Evolutionary conservation across 306 rosid genomes (phyloP).

Genomic region (Potentilla sterilis): DNA sequence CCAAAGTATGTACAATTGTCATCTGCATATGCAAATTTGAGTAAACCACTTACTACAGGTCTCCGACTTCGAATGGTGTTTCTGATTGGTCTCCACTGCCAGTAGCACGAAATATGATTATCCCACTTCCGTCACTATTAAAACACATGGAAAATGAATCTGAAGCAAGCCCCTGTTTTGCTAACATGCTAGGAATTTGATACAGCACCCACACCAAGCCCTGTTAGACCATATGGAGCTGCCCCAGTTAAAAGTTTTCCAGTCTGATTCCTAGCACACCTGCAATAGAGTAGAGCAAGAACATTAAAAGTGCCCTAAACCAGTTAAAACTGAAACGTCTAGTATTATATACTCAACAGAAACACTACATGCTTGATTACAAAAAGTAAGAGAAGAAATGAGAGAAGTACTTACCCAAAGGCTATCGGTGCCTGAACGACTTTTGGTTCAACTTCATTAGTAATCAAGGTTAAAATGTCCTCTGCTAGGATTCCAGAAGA

Average conservation of each 20-base stretch:
- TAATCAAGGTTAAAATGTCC: slow-evolving; percentile 67
- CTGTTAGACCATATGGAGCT: slow-evolving; percentile 85
- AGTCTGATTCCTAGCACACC: slow-evolving; percentile 79
- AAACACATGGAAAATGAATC: slow-evolving; percentile 95
- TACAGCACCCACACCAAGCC: slow-evolving; percentile 65
- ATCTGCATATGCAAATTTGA: background rate
- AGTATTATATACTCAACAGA: too few relatives aligned
- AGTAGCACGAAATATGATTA: slow-evolving; percentile 77
- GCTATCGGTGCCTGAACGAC: slow-evolving; percentile 43
- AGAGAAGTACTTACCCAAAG: slow-evolving; percentile 60
- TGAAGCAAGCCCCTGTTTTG: slow-evolving; percentile 50
- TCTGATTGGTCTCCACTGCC: slow-evolving; percentile 56
- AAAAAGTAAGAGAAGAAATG: slow-evolving; percentile 1
- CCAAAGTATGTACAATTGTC: background rate
- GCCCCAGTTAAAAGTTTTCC: slow-evolving; percentile 65
- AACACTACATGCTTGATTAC: background rate
- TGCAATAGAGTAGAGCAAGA: slow-evolving; percentile 34
- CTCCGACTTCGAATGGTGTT: slow-evolving; percentile 58
- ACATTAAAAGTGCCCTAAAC: slow-evolving; percentile 13
- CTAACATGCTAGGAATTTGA: slow-evolving; percentile 87
- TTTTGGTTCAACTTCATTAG: slow-evolving; percentile 45
- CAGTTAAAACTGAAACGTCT: background rate
- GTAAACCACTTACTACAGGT: slow-evolving; percentile 46
- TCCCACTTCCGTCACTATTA: slow-evolving; percentile 55
- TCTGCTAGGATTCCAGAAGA: slow-evolving; percentile 71